Evolutionary conservation across 306 rosid genomes (phyloP).

Genomic region (Vigna trinervia): DNA sequence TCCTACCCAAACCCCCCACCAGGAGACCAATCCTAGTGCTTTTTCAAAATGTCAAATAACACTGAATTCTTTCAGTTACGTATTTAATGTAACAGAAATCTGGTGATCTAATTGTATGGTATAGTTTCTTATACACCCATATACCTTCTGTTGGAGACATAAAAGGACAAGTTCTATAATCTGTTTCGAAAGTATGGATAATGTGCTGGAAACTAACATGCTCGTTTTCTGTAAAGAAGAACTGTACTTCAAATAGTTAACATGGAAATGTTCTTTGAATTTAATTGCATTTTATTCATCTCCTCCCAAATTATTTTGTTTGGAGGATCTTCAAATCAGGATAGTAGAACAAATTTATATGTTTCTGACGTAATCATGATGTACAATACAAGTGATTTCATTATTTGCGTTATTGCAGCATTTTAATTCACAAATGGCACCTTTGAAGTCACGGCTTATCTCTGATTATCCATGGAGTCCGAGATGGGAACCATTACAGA

Average conservation of each 20-base stretch:
- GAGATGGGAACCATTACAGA: constrained; percentile 75
- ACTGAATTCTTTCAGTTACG: too few species aligned
- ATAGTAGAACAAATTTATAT: constrained; percentile 17
- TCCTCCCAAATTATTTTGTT: constrained; percentile 20
- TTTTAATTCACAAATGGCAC: constrained; percentile 76
- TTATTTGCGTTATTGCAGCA: constrained; percentile 59
- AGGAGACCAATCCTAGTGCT: too few species aligned
- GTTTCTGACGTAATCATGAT: not conserved
- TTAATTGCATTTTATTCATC: constrained; percentile 18
- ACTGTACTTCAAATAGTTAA: constrained; percentile 8
- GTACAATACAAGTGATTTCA: not conserved
- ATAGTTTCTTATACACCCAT: too few species aligned
- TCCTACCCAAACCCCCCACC: too few species aligned
- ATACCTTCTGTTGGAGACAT: too few species aligned
- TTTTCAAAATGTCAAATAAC: too few species aligned
- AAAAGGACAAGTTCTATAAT: too few species aligned
- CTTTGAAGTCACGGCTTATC: constrained; percentile 62
- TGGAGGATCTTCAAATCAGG: constrained; percentile 2
- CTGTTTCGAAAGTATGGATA: not conserved
- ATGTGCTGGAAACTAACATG: constrained; percentile 28
- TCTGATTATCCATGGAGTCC: constrained; percentile 92
- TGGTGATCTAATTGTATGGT: too few species aligned
- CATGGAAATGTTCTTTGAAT: constrained; percentile 15
- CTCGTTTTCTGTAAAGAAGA: constrained; percentile 6
- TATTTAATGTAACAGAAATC: too few species aligned